Base-by-base conservation (phyloP, 805 yeast genomes). In the Starmerella asiatica region DNA sequence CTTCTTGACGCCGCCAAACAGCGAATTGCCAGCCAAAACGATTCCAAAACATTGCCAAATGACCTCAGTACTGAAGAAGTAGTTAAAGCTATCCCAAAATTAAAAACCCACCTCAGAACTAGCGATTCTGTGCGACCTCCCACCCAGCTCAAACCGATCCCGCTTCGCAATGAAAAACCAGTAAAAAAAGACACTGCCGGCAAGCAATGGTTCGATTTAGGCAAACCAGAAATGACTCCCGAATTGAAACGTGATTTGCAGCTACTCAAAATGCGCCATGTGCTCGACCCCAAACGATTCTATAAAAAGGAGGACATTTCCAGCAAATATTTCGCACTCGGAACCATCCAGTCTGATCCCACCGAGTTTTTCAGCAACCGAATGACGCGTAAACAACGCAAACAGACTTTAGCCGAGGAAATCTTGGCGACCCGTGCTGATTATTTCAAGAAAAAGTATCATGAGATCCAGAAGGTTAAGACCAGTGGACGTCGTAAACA, bases 251-350 rank as follows among this genome's bases (percentile, higher is more conserved):
- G 93, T 43, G 97, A 91, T 57, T 56, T 91, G 50, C 65, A 75
- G 53, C 62, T 91, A 14, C 66, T 91, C 44, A 77, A 83, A 54
- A 82, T 88, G 63, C 75, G 98, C 60, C 79, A 80, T 40, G 94
- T 85, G 8, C 67, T 91, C 46, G 97, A 91, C 56, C 97, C 96
- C 6, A 91, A 91, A 62, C 72, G 96, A 52, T 94, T 84, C 61
- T 91, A 91, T 62, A 84, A 82, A 61, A 83, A 82, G 57, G 91
- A 79, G 43, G 52, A 52, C 24, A 69, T 67, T 36, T 67, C 69
- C 6, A 88, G 93, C 34, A 82, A 80, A 53, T 73, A 68, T 48
- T 85, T 91, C 57, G 91, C 88, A 43, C 71, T 81, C 51, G 98
- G 98, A 14, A 85, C 95, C 0, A 72, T 91, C 28, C 60, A 86